Conservation (phyloP, 345 rosid genomes). For the Pugionium cornutum region DNA sequence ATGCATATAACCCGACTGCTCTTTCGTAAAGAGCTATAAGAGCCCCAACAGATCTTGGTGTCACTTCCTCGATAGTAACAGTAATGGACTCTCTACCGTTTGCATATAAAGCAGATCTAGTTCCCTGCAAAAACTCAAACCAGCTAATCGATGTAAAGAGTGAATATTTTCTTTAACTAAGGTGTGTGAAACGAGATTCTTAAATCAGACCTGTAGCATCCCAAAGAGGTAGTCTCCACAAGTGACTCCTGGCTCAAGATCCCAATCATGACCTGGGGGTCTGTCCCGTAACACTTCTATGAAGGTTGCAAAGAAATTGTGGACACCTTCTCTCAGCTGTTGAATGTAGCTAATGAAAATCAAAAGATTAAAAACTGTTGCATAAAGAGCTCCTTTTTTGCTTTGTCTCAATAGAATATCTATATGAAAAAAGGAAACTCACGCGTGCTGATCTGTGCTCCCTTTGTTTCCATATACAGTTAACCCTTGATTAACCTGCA, state of each 20-base stretch:
- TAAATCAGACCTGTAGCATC: slow-evolving; percentile 80
- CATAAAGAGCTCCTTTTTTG: slow-evolving; percentile 5
- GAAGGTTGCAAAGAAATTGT: slow-evolving; percentile 93
- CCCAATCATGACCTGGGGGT: slow-evolving; percentile 99
- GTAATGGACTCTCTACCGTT: slow-evolving; percentile 86
- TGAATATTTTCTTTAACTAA: slow-evolving; percentile 10
- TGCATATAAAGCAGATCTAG: slow-evolving; percentile 92
- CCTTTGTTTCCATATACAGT: slow-evolving; percentile 98
- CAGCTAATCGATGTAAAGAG: slow-evolving; percentile 28
- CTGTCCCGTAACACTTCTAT: slow-evolving; percentile 94
- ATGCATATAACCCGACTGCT: slow-evolving; percentile 95
- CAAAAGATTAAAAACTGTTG: slow-evolving; percentile 8
- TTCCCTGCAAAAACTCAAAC: slow-evolving; percentile 62
- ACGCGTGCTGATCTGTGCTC: slow-evolving; percentile 99
- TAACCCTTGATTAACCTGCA: slow-evolving; percentile 95
- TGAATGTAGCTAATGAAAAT: slow-evolving; percentile 75
- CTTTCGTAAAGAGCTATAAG: slow-evolving; percentile 92
- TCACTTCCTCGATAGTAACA: slow-evolving; percentile 89
- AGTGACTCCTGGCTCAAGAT: slow-evolving; percentile 99
- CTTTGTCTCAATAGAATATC: neutral
- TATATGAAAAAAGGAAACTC: slow-evolving; percentile 42
- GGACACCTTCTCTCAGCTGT: slow-evolving; percentile 97
- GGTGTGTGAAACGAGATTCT: neutral
- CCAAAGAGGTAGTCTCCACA: slow-evolving; percentile 99
- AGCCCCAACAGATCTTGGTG: slow-evolving; percentile 89